phyloP scores from a whole-genome alignment of 73 alveolate species.

The Effrenium voratum region DNA sequence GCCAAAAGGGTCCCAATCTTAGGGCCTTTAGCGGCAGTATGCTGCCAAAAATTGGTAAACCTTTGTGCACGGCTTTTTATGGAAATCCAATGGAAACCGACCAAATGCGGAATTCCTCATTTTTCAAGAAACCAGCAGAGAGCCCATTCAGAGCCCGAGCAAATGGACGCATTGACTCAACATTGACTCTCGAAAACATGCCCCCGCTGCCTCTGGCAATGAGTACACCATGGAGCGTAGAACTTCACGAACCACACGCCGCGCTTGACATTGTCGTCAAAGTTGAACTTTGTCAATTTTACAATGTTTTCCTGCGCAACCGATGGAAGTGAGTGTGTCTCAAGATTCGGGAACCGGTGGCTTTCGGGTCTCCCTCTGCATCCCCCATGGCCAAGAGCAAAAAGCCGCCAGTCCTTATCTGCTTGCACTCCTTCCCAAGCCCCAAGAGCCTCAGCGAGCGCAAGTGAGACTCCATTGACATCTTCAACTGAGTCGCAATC shows the following conservation, averaged over 20 bases:
- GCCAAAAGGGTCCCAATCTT: too few species aligned
- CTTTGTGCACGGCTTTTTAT: too few species aligned
- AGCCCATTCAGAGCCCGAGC: too few species aligned
- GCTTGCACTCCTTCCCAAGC: background rate
- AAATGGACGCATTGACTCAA: too few species aligned
- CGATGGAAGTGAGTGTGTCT: background rate
- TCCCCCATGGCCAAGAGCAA: background rate
- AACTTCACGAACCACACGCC: slow-evolving; percentile 87
- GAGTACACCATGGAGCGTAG: slow-evolving; percentile 87
- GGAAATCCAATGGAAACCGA: too few species aligned
- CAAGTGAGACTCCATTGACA: too few species aligned
- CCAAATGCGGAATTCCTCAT: too few species aligned
- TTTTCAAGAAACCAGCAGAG: too few species aligned
- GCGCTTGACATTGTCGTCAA: slow-evolving; percentile 71
- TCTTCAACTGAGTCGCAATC: too few species aligned
- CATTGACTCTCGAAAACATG: background rate
- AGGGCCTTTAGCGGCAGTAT: too few species aligned
- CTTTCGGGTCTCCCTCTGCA: background rate
- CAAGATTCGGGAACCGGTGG: background rate
- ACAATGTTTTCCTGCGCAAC: slow-evolving; percentile 45
- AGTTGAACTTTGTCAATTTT: slow-evolving; percentile 76
- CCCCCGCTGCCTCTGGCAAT: slow-evolving; percentile 68
- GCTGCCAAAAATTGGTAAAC: too few species aligned
- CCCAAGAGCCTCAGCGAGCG: too few species aligned
- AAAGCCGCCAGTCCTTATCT: slow-evolving; percentile 8